A percentile compares a stretch with the other conserved stretches of the same genome.
These are phyloP conservation scores for Populus davidiana DNA, from an alignment of 345 rosid genomes.

Conservation along the genomic window DNA sequence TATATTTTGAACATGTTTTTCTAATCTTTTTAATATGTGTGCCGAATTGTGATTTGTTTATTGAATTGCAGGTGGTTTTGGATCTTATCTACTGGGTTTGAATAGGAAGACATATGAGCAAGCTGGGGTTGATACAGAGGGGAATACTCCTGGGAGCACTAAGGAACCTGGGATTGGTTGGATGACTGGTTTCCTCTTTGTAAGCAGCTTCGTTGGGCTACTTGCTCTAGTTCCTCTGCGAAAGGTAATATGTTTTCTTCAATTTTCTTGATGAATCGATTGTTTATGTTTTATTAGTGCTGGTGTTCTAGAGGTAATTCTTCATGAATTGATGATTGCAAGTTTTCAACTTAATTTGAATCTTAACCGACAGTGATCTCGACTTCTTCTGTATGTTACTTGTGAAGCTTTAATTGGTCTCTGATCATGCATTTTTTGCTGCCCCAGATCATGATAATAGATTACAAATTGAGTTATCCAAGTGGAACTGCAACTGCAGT, in stretches of 20 bases:
- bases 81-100: constrained; percentile 81
- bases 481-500: too few relatives aligned
- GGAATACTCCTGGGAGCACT: constrained; percentile 60
- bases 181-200: constrained; percentile 84
- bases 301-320: too few relatives aligned
- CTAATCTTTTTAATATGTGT: not conserved
- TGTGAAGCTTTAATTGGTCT: too few relatives aligned
- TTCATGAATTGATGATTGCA: too few relatives aligned
- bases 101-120: constrained; percentile 63
- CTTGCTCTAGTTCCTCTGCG: constrained; percentile 82
- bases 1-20: not conserved
- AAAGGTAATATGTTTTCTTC: constrained; percentile 42
- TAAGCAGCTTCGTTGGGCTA: constrained; percentile 72
- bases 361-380: too few relatives aligned
- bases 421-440: too few relatives aligned
- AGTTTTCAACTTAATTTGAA: too few relatives aligned
- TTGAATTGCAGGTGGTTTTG: constrained; percentile 74
- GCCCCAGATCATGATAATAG: too few relatives aligned
- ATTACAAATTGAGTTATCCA: too few relatives aligned
- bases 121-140: constrained; percentile 58
- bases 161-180: constrained; percentile 87
- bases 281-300: too few relatives aligned
- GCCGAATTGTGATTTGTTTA: not conserved
- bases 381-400: too few relatives aligned
- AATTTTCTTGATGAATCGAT: not conserved